phyloP scores from a whole-genome alignment of 345 rosid species.

The Boechera stricta region DNA sequence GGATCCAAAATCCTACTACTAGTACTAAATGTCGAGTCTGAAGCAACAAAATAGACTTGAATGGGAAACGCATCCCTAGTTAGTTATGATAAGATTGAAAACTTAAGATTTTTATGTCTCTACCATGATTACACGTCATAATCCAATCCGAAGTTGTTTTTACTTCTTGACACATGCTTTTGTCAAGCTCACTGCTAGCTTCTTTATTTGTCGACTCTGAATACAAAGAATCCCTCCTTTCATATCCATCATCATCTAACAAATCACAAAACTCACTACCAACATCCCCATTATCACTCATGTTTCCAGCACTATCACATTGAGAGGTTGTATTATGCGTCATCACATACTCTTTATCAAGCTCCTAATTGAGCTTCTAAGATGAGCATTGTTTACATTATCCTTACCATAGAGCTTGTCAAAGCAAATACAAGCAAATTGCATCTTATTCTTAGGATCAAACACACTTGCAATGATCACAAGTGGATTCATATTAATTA shows the following conservation, averaged over 20 bases:
- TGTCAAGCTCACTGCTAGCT: too few relatives aligned
- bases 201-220: neutral
- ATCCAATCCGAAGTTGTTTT: too few relatives aligned
- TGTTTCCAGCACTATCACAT: neutral
- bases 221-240: neutral
- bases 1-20: too few relatives aligned
- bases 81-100: too few relatives aligned
- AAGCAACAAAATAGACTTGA: too few relatives aligned
- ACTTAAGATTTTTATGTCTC: too few relatives aligned
- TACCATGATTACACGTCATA: too few relatives aligned
- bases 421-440: neutral
- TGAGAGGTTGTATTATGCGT: neutral
- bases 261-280: too few relatives aligned
- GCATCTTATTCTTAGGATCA: neutral
- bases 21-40: too few relatives aligned
- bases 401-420: neutral
- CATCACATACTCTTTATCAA: neutral
- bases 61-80: too few relatives aligned
- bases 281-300: neutral
- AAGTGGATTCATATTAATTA: too few relatives aligned
- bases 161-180: too few relatives aligned
- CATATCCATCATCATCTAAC: neutral
- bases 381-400: neutral
- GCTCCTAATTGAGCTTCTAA: neutral
- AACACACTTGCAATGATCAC: neutral